Evolutionary conservation across 1,284 basidiomycete species (phyloP), one percentile per base, ranked within the genome.

Genomic region (Coniferiporia weirii): DNA sequence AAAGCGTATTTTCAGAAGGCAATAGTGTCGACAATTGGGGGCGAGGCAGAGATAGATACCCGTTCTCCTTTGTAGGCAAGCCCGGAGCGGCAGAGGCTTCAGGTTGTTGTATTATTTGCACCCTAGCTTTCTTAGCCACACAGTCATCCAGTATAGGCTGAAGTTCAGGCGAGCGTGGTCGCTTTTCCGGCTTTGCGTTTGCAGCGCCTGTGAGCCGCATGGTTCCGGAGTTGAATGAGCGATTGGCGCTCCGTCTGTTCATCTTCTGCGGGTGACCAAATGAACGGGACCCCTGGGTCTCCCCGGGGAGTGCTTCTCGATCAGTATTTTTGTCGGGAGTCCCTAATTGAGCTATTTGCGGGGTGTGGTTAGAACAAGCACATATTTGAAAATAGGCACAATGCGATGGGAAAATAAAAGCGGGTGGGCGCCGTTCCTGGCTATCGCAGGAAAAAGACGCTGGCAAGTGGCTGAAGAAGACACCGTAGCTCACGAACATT

Each of bases 211-310:
- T 34, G 56, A 58, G 56, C 49, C 56, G 50, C 56, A 43, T 58
- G 56, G 38, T 19, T 32, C 45, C 20, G 50, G 50, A 52, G 48
- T 44, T 17, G 9, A 6, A 3, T 5, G 20, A 17, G 17, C 12
- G 19, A 43, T 43, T 43, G 27, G 22, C 54, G 38, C 36, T 48
- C 35, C 32, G 35, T 34, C 50, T 36, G 56, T 58, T 58, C 46
- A 53, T 58, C 34, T 43, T 32, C 13, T 47, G 54, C 27, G 19
- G 44, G 4, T 32, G 43, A 17, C 44, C 48, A 50, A 36, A 17
- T n/a, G n/a, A 15, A n/a, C 13, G 36, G 50, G 54, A 56, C 53
- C 59, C 50, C 50, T 46, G 50, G 54, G 22, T 19, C 48, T 56
- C 35, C 43, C 32, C 20, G 22, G 35, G 19, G 15, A 12, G 34